Evolutionary conservation across 768 basidiomycete species (phyloP), one percentile per base, ranked within the genome.

Genomic region (Boletus speciosus): DNA sequence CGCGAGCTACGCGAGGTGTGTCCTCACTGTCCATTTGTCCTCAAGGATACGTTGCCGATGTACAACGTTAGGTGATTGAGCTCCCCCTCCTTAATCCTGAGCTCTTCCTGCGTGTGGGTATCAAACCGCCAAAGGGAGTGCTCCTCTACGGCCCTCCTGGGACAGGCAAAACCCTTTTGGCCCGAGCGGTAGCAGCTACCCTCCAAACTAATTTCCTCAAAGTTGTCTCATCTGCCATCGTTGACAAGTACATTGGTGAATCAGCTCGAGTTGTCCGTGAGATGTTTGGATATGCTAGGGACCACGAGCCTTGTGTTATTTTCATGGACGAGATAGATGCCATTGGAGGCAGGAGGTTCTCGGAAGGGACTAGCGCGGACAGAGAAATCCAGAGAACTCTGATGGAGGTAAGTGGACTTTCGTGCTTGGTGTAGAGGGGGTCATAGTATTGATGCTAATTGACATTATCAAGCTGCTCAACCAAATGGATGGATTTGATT

Each of bases 401-500:
- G 37, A 99, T 99, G 97, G 97, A 99, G 81, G 85, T 87, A 44
- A 36, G 78, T 36, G 19, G 19, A 23, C 27, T 19, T 36, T 19
- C 34, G 32, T 37, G 36, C 35, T 6, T 35, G 19, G 2, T 48
- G 35, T 23, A 12, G 25, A 39, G 42, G 51, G 9, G 31, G 47
- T 16, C 12, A 42, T 8, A 37, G 34, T 40, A 15, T 19, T 36
- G 44, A 46, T 47, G 39, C 39, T 38, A 16, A 51, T 25, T 19
- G 35, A 19, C 19, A 12, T 16, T n/a, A 29, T 39, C 15, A 63
- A 96, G 93, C 78, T 99, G 25, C 81, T 99, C 32, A 98, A 98
- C 67, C 96, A 98, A 74, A 97, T 99, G 93, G 97, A 99, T 69
- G 97, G 97, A 23, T 99, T 99, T 75, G 97, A 98, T 73, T 93